A percentile compares a stretch with the other conserved stretches of the same genome.
Conservation (phyloP, 2,329 filamentous ascomycete species). For the Bimuria novae-zelandiae region DNA sequence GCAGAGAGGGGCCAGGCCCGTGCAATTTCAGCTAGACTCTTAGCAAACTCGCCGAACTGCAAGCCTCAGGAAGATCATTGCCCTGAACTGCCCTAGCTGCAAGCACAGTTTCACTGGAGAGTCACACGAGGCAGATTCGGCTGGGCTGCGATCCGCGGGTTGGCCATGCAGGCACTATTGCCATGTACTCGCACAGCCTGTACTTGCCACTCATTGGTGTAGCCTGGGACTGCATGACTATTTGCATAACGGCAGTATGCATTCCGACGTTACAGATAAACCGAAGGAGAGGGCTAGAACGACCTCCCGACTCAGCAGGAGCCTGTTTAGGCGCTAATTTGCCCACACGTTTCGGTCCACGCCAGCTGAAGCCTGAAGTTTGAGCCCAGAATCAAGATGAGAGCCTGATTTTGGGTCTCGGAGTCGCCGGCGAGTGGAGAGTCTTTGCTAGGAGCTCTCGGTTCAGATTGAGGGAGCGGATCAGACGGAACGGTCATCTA, state of each 20-base stretch:
- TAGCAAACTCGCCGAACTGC: background rate
- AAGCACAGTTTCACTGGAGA: constrained; percentile 12
- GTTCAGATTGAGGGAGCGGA: constrained; percentile 1
- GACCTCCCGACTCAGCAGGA: constrained; percentile 9
- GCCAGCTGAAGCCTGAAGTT: constrained; percentile 7
- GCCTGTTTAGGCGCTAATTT: constrained; percentile 13
- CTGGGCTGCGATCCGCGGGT: constrained; percentile 12
- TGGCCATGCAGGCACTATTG: constrained; percentile 5
- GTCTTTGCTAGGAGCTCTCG: constrained; percentile 1
- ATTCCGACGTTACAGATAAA: constrained; percentile 15
- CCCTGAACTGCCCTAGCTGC: constrained; percentile 1
- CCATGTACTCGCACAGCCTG: constrained; percentile 16
- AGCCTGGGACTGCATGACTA: constrained; percentile 14
- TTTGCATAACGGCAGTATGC: constrained; percentile 17
- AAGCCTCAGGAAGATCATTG: constrained; percentile 1
- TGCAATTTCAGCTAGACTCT: constrained; percentile 8
- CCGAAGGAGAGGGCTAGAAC: constrained; percentile 10
- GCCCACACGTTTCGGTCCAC: constrained; percentile 5
- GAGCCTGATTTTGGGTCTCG: constrained; percentile 15
- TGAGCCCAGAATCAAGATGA: constrained; percentile 4
- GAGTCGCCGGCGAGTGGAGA: constrained; percentile 12
- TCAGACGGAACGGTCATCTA: no score
- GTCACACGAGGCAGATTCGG: constrained; percentile 9
- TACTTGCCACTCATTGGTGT: constrained; percentile 7
- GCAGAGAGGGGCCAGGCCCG: constrained; percentile 4